phyloP scores from a whole-genome alignment of 2,329 filamentous ascomycete genomes.

The Xylogone sp. region DNA sequence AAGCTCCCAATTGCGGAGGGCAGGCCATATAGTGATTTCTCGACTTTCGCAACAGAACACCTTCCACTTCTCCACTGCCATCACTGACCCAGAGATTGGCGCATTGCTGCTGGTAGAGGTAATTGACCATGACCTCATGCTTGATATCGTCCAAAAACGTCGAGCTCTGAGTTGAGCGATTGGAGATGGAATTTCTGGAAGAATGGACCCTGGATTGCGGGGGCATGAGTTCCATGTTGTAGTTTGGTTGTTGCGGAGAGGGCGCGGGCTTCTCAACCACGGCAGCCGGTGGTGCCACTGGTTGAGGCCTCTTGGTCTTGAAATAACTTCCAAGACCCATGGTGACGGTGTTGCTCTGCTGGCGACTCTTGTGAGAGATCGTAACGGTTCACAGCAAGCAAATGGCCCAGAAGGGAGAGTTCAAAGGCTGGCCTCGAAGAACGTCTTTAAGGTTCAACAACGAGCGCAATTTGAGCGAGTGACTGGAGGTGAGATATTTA shows the following conservation, averaged over 20 bases:
- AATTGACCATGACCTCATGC: constrained; percentile 81
- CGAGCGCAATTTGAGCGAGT: constrained; percentile 19
- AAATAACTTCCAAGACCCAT: constrained; percentile 65
- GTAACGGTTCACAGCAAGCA: too few relatives aligned
- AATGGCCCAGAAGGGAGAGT: too few relatives aligned
- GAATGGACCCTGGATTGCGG: constrained; percentile 46
- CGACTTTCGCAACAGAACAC: constrained; percentile 66
- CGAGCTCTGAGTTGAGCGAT: constrained; percentile 44
- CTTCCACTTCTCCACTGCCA: constrained; percentile 63
- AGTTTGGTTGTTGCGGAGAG: constrained; percentile 23
- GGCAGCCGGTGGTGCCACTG: constrained; percentile 2
- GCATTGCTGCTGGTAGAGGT: constrained; percentile 77
- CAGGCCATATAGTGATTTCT: constrained; percentile 70
- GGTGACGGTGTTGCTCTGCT: constrained; percentile 17
- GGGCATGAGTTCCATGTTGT: constrained; percentile 46
- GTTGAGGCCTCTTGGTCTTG: constrained; percentile 46
- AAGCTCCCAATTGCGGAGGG: constrained; percentile 59
- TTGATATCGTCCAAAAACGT: constrained; percentile 68
- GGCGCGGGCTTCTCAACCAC: constrained; percentile 17
- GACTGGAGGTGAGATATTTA: constrained; percentile 18
- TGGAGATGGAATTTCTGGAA: constrained; percentile 48
- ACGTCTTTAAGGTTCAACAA: background rate
- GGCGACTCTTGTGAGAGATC: too few relatives aligned
- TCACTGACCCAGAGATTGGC: constrained; percentile 71
- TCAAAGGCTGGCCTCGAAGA: background rate